Evolutionary conservation across 192 early-diverging fungal genomes (phyloP).

Genomic region (Obelidium mucronatum): DNA sequence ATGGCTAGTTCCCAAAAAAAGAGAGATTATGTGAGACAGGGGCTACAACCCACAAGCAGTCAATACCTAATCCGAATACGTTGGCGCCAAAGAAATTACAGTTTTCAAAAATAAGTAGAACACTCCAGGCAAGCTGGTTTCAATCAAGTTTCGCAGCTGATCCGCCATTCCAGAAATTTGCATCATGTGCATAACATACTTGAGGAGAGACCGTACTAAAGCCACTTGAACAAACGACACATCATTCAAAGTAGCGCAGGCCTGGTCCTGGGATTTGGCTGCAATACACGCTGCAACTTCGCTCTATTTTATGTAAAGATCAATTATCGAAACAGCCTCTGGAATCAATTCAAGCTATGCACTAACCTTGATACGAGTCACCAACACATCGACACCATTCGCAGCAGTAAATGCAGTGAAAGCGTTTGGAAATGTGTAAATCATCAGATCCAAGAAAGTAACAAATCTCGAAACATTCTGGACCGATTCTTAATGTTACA

Average conservation of each 20-base stretch:
- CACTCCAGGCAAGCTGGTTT: slow-evolving; percentile 81
- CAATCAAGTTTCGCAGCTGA: slow-evolving; percentile 93
- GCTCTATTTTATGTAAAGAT: too few relatives aligned
- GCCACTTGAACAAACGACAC: slow-evolving; percentile 77
- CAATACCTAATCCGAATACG: slow-evolving; percentile 79
- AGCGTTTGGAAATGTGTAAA: slow-evolving; percentile 77
- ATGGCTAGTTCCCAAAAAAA: slow-evolving; percentile 65
- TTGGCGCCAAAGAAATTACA: slow-evolving; percentile 81
- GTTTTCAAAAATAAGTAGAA: slow-evolving; percentile 76
- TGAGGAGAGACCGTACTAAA: slow-evolving; percentile 86
- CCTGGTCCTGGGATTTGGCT: too few relatives aligned
- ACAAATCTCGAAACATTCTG: slow-evolving; percentile 66
- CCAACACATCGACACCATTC: slow-evolving; percentile 80
- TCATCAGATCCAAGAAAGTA: slow-evolving; percentile 81
- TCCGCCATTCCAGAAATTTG: slow-evolving; percentile 91
- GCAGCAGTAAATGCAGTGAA: slow-evolving; percentile 84
- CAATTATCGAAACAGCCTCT: too few relatives aligned
- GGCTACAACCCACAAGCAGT: background rate
- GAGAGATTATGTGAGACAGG: background rate
- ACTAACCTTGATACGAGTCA: slow-evolving; percentile 76
- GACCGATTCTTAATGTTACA: slow-evolving; percentile 34
- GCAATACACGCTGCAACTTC: too few relatives aligned
- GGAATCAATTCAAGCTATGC: too few relatives aligned
- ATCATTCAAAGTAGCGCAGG: slow-evolving; percentile 13
- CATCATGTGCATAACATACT: slow-evolving; percentile 93